A percentile compares a stretch with the other conserved stretches of the same genome.
Evolutionary conservation across 202 grass and related monocot genomes (phyloP).

Genomic region (Digitaria exilis): DNA sequence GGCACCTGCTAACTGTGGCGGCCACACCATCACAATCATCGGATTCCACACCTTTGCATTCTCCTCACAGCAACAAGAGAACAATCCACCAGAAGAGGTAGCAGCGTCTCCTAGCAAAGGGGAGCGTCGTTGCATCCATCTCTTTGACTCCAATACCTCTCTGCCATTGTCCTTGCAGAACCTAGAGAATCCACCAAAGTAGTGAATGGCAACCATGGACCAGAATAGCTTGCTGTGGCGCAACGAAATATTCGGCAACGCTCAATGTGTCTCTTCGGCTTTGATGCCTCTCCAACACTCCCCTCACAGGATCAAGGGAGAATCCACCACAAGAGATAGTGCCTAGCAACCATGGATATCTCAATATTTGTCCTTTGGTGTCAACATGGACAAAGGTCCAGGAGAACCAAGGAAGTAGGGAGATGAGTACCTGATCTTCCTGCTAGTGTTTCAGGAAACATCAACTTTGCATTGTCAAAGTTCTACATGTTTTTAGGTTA

Average conservation of each 20-base stretch:
- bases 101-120: not conserved
- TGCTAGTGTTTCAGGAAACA: not conserved
- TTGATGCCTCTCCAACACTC: no score
- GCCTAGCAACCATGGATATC: not conserved
- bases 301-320: no score
- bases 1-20: no score
- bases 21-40: not conserved
- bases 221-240: not conserved
- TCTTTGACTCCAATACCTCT: slow-evolving; percentile 6
- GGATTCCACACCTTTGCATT: no score
- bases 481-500: not conserved
- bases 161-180: not conserved
- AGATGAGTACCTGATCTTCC: not conserved
- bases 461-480: no score
- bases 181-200: no score
- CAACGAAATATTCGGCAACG: no score
- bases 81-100: not conserved
- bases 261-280: no score
- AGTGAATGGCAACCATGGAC: not conserved
- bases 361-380: slow-evolving; percentile 1
- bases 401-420: not conserved
- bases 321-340: no score
- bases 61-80: not conserved
- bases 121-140: no score
- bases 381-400: not conserved